These are phyloP conservation scores for Kuraishia capsulata DNA, from an alignment of 805 yeast genomes.

Conservation along the genomic window DNA sequence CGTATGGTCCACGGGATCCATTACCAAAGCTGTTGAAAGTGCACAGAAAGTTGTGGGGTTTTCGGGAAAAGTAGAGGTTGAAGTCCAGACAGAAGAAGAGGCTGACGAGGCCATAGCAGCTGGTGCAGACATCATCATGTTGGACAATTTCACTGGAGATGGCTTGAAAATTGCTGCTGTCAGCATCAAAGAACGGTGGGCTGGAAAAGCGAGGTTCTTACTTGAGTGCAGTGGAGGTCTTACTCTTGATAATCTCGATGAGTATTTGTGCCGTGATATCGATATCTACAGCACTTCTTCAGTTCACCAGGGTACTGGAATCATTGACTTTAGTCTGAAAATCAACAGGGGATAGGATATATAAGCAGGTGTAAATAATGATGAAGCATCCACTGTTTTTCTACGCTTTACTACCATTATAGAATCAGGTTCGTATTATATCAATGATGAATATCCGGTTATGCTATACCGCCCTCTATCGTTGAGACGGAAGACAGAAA, in stretches of 20 bases:
- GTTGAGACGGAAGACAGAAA: neutral
- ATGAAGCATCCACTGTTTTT: neutral
- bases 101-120: constrained; percentile 91
- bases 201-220: constrained; percentile 40
- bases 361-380: neutral
- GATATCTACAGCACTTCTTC: constrained; percentile 89
- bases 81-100: constrained; percentile 75
- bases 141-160: constrained; percentile 74
- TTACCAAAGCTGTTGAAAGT: constrained; percentile 67
- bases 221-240: constrained; percentile 93
- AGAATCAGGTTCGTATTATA: constrained; percentile 1
- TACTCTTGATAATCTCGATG: constrained; percentile 53
- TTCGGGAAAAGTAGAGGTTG: constrained; percentile 86
- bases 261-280: constrained; percentile 65
- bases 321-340: constrained; percentile 80
- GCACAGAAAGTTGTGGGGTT: constrained; percentile 85
- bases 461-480: neutral
- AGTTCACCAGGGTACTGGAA: constrained; percentile 84
- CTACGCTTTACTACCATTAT: neutral
- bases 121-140: constrained; percentile 94
- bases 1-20: constrained; percentile 87
- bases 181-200: constrained; percentile 50
- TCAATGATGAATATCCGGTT: neutral
- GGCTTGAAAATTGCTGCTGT: constrained; percentile 58
- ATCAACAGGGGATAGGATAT: constrained; percentile 22